Base-by-base conservation (phyloP, 306 rosid species). In the Boehmeria nivea region DNA sequence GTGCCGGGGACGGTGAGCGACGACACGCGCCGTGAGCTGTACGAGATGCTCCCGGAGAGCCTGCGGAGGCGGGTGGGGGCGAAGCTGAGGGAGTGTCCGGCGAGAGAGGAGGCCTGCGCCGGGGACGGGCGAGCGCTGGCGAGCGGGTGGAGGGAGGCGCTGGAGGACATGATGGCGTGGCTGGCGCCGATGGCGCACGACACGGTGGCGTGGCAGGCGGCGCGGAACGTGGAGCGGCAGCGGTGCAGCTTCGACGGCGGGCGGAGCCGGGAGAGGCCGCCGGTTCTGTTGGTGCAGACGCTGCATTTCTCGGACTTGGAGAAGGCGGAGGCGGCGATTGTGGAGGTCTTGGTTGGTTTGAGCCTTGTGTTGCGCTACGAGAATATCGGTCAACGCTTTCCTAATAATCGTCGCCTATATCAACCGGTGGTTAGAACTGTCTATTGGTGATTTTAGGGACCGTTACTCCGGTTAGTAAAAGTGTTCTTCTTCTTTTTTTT, bases 281-380 rank as follows among this genome's bases (percentile, higher is more conserved):
- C 75, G 12, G 80, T 69, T 42, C 13, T 80, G 71, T 50, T 86
- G 70, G 37, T 83, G 64, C 91, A 86, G 65, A 86, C 95, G 0
- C 25, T 86, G 72, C 90, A 86, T 69, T 86, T 80, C 52, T 78
- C 95, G 0, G 76, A 86, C 34, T 71, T 86, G 82, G 88, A 86
- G 71, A 86, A 80, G 75, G 70, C 77, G 22, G 95, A 86, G 64
- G 77, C 83, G 12, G 84, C 79, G n/a, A 78, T 83, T 54, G 79
- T 78, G 8, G 78, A 73, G 43, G 77, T 76, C 8, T 63, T 86
- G 75, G 77, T 83, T 19, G 95, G 83, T 49, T 54, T 86, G 72
- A 76, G 91, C 67, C 76, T 69, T 43, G 52, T 80, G 60, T 76
- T 63, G 56, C 59, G 69, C 80, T 43, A 46, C 51, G 80, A 62